A percentile compares a stretch with the other conserved stretches of the same genome.
These are phyloP conservation scores for Colletotrichum costaricense DNA, from an alignment of 2,329 filamentous ascomycete genomes.

Conservation along the genomic window DNA sequence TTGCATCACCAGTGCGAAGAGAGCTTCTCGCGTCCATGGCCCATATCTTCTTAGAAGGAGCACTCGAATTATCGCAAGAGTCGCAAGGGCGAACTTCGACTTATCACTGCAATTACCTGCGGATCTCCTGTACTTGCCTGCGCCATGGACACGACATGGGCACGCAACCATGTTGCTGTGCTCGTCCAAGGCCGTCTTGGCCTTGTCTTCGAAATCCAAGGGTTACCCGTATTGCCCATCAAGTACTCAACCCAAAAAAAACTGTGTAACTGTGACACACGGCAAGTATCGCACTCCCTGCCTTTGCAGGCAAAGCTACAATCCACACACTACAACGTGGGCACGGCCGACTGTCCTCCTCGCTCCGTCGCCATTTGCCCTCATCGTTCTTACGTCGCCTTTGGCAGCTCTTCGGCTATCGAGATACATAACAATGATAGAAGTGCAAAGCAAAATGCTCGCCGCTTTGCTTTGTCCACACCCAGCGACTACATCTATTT, in stretches of 20 bases:
- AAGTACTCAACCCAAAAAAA: not conserved
- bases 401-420: conserved; percentile 71
- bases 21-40: conserved; percentile 38
- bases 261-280: conserved; percentile 41
- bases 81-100: conserved; percentile 47
- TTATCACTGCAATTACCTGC: conserved; percentile 65
- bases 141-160: conserved; percentile 71
- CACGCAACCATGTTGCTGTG: conserved; percentile 66
- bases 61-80: conserved; percentile 34
- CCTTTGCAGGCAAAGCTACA: conserved; percentile 46
- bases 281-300: conserved; percentile 38
- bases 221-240: not conserved
- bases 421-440: conserved; percentile 70
- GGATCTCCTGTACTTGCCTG: conserved; percentile 67
- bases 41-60: conserved; percentile 35
- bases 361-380: conserved; percentile 74
- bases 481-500: conserved; percentile 70
- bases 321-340: conserved; percentile 59
- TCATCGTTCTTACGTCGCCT: conserved; percentile 72
- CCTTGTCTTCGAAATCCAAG: conserved; percentile 67
- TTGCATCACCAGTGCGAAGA: conserved; percentile 49
- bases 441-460: conserved; percentile 57
- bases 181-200: conserved; percentile 70
- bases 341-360: conserved; percentile 70
- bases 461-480: conserved; percentile 66